phyloP scores from a whole-genome alignment of 352 stramenopile genomes.

The Pythium phragmitis region DNA sequence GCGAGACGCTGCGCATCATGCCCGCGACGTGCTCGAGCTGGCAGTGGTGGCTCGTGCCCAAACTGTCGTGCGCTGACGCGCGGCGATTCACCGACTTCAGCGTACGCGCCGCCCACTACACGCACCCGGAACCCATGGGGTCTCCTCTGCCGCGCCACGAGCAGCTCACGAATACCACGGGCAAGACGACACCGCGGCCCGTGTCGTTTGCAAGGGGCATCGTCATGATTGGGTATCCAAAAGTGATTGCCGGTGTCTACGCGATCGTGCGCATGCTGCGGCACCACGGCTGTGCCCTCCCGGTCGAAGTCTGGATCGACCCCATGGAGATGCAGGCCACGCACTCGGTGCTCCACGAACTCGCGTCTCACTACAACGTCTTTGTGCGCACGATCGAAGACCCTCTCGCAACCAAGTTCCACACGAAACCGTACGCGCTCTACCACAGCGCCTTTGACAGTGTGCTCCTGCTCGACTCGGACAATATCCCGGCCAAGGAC shows the following conservation, averaged over 20 bases:
- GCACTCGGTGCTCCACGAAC: constrained; percentile 58
- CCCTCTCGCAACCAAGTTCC: constrained; percentile 62
- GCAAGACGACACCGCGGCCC: not conserved
- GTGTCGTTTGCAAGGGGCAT: constrained; percentile 41
- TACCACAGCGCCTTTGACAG: constrained; percentile 76
- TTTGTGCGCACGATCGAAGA: constrained; percentile 59
- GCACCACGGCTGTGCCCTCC: constrained; percentile 40
- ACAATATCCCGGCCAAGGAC: constrained; percentile 76
- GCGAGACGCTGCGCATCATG: constrained; percentile 60
- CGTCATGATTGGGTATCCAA: constrained; percentile 70
- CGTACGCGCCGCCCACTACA: constrained; percentile 42
- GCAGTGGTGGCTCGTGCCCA: constrained; percentile 49
- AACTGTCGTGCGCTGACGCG: constrained; percentile 61
- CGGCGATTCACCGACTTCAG: constrained; percentile 70
- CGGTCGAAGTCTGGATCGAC: constrained; percentile 58
- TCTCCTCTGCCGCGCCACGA: not conserved
- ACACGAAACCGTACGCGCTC: constrained; percentile 78
- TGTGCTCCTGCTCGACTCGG: constrained; percentile 79
- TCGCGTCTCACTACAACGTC: constrained; percentile 54
- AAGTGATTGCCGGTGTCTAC: constrained; percentile 66
- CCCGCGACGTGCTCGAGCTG: constrained; percentile 70
- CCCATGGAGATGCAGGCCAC: constrained; percentile 48
- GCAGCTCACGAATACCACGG: constrained; percentile 2
- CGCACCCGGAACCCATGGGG: constrained; percentile 33
- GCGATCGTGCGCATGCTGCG: constrained; percentile 64